Conservation (phyloP, 164 flowering plant genomes). For the Hamamelis virginiana region DNA sequence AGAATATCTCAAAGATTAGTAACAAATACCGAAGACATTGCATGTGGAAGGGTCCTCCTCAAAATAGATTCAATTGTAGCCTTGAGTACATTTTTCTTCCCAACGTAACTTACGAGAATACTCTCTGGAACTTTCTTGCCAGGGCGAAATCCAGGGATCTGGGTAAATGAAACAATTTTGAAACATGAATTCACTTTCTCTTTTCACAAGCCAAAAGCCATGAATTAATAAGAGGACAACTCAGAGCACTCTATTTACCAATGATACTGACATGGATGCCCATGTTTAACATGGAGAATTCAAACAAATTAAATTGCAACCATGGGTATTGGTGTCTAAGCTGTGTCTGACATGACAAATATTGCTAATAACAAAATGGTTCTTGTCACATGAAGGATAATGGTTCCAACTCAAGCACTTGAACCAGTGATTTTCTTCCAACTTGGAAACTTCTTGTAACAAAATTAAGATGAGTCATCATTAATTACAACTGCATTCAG, state of each 20-base stretch:
- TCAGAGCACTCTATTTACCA: too few relatives aligned
- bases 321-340: neutral
- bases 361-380: neutral
- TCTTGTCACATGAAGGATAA: neutral
- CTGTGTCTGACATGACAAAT: neutral
- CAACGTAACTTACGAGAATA: slow-evolving; percentile 61
- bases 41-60: slow-evolving; percentile 93
- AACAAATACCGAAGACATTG: slow-evolving; percentile 71
- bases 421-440: neutral
- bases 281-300: neutral
- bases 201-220: neutral
- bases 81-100: slow-evolving; percentile 55
- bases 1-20: neutral
- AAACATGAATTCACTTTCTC: neutral
- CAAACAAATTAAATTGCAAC: neutral
- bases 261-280: neutral
- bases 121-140: slow-evolving; percentile 84
- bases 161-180: slow-evolving; percentile 5
- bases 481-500: neutral
- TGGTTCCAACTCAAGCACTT: neutral
- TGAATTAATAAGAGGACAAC: neutral
- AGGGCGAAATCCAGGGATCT: slow-evolving; percentile 97
- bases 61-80: slow-evolving; percentile 80
- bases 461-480: neutral
- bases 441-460: neutral